Evolutionary conservation across 148 eudicot species (phyloP).

Genomic region (Pharnaceum exiguum): DNA sequence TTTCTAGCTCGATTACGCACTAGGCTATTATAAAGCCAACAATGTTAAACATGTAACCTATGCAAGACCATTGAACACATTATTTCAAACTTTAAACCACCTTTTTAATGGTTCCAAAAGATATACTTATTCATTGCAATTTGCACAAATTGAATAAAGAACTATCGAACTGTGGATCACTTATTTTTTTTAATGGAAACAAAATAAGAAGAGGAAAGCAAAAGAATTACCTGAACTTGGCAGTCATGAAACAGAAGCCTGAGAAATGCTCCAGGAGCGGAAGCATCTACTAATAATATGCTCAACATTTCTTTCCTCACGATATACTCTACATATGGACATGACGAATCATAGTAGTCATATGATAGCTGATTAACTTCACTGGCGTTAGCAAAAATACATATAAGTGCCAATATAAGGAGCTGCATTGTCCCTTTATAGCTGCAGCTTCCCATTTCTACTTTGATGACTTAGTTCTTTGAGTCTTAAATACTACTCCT

Average conservation of each 20-base stretch:
- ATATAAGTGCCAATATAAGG: not conserved
- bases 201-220: not conserved
- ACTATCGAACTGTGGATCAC: not conserved
- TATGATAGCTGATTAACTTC: conserved; percentile 19
- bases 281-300: conserved; percentile 29
- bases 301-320: conserved; percentile 32
- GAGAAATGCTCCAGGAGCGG: conserved; percentile 43
- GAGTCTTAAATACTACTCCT: too few species aligned
- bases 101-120: too few species aligned
- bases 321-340: conserved; percentile 45
- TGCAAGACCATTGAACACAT: too few species aligned
- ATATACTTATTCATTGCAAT: too few species aligned
- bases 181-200: not conserved
- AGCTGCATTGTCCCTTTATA: not conserved
- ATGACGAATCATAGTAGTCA: conserved; percentile 30
- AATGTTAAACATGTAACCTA: too few species aligned
- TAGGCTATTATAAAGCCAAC: too few species aligned
- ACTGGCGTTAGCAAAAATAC: not conserved
- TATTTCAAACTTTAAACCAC: too few species aligned
- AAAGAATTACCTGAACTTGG: conserved; percentile 52
- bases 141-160: too few species aligned
- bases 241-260: conserved; percentile 64
- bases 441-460: conserved; percentile 6
- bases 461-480: too few species aligned
- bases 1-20: too few species aligned